These are phyloP conservation scores for Tolypocladium ophioglossoides DNA, from an alignment of 2,329 filamentous ascomycete species.

Conservation along the genomic window DNA sequence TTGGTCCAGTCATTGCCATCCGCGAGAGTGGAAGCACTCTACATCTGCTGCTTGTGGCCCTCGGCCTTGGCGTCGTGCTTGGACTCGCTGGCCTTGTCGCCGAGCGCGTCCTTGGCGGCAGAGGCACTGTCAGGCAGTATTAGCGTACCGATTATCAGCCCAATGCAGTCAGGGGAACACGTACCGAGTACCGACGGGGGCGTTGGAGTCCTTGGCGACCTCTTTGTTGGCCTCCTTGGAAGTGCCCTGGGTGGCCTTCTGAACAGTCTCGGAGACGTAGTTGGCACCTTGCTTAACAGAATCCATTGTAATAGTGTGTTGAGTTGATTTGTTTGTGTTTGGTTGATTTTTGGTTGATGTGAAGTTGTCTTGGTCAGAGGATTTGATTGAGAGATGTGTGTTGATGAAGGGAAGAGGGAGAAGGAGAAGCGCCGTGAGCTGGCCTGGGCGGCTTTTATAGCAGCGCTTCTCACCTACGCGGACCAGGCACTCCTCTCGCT, in stretches of 20 bases:
- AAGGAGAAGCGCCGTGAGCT: not conserved
- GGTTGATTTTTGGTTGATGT: slow-evolving; percentile 4
- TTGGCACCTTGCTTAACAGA: slow-evolving; percentile 51
- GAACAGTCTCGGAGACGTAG: slow-evolving; percentile 53
- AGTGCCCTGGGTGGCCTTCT: slow-evolving; percentile 43
- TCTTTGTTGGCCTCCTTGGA: slow-evolving; percentile 63
- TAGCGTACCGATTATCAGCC: not conserved
- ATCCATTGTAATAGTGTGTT: slow-evolving; percentile 32
- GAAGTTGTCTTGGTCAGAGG: not conserved
- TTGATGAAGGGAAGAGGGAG: not conserved
- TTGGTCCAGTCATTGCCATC: not conserved
- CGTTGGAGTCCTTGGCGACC: slow-evolving; percentile 52
- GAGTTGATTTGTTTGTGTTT: slow-evolving; percentile 6
- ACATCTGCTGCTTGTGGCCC: slow-evolving; percentile 30
- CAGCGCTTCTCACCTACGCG: not conserved
- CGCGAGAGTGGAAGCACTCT: slow-evolving; percentile 9
- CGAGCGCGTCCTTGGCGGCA: slow-evolving; percentile 37
- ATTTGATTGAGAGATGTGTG: not conserved
- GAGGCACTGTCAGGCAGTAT: slow-evolving; percentile 22
- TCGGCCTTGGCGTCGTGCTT: slow-evolving; percentile 29
- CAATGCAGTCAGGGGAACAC: slow-evolving; percentile 1
- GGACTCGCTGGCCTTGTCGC: slow-evolving; percentile 34
- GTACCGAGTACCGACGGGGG: slow-evolving; percentile 41
- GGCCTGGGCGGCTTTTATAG: not conserved
- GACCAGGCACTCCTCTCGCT: not conserved